Evolutionary conservation across 2,329 filamentous ascomycete species (phyloP), one percentile per base, ranked within the genome.

Genomic region (Proliferodiscus dingleyae): DNA sequence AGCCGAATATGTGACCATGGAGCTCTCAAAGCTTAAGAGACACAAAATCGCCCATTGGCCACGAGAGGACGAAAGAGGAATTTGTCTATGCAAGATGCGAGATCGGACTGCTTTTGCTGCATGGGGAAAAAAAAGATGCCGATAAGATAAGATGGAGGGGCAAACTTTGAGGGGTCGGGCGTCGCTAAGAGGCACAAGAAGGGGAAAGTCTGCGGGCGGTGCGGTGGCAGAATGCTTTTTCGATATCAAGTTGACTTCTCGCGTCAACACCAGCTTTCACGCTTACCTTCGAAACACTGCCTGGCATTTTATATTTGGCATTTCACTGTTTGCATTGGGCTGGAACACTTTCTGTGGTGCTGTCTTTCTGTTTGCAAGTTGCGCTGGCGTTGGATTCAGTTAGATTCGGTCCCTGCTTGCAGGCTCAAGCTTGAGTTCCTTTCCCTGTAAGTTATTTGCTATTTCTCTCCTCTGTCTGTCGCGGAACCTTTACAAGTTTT

Each of bases 141-240:
- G 24, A 26, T 26, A 26, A 26, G 24, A 26, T 26, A 6, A 26
- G 24, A 26, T 26, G 24, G 41, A 45, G 47, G 43, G 38, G 38
- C 33, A 22, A 23, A 41, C 13, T 37, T 37, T 45, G 39, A 37
- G 24, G 41, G 46, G 42, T 36, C 10, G 11, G 6, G 10, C 15
- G 4, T 37, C 34, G 34, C 10, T 15, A 22, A 37, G 11, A 4
- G 5, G 8, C 19, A 9, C 34, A 5, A 4, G 23, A 22, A 5
- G 10, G 7, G 34, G 5, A 37, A 21, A n/a, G 32, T 18, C 4
- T 18, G 32, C 5, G 32, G 32, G 32, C 32, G 32, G 32, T 34
- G 32, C 16, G 13, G 32, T 11, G 32, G 32, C 32, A 34, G 32
- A 34, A 34, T 34, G 10, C 13, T 34, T 34, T 34, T 34, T 16